Percentiles rank a stretch among this genome's conserved stretches.
phyloP scores from a whole-genome alignment of 2,329 filamentous ascomycete genomes.

The Fusarium tricinctum region DNA sequence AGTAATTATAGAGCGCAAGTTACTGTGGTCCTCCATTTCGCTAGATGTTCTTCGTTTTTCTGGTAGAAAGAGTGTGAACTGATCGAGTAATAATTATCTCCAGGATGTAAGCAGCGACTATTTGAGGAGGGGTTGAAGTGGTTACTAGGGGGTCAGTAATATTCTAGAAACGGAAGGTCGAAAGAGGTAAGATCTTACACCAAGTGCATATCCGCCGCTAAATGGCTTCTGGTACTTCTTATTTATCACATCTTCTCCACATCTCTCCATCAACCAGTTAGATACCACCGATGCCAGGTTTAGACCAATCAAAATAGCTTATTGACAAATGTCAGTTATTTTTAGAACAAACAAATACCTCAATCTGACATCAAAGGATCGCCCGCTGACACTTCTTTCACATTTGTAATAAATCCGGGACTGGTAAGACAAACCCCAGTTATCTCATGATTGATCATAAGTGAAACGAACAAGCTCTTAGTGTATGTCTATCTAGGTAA shows the following conservation, averaged over 20 bases:
- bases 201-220: too few species aligned
- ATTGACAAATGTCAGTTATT: neutral
- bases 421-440: too few species aligned
- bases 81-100: too few species aligned
- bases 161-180: too few species aligned
- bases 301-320: neutral
- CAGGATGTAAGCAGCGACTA: too few species aligned
- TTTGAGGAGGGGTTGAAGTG: too few species aligned
- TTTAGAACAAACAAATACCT: neutral
- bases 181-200: too few species aligned
- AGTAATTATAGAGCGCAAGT: neutral
- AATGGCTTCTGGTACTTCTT: neutral
- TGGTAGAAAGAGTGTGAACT: too few species aligned
- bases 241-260: neutral
- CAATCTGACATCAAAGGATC: neutral
- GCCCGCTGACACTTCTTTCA: neutral
- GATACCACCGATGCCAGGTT: neutral
- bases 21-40: accelerated
- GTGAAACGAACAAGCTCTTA: too few species aligned
- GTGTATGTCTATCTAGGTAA: too few species aligned
- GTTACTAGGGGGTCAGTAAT: too few species aligned
- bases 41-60: neutral
- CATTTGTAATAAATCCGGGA: neutral
- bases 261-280: neutral
- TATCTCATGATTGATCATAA: too few species aligned